These are phyloP conservation scores for Actinidia chinensis DNA, from an alignment of 179 eudicot species.

Conservation along the genomic window DNA sequence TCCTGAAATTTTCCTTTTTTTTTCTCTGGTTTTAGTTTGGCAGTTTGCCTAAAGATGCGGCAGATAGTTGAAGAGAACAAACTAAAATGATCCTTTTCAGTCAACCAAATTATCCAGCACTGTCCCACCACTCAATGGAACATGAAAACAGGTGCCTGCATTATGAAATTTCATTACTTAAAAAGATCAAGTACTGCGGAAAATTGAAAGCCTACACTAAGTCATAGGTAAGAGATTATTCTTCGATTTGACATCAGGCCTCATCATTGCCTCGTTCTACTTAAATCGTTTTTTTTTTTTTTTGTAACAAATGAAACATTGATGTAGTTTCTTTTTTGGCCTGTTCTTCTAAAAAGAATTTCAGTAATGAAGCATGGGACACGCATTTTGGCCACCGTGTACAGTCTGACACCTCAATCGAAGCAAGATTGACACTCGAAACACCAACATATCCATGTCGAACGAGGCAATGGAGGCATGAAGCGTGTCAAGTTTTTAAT, in stretches of 20 bases:
- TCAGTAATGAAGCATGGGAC: too few species aligned
- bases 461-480: too few species aligned
- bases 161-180: conserved; percentile 28
- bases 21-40: conserved; percentile 23
- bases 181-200: conserved; percentile 27
- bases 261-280: neutral
- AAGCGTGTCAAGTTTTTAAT: too few species aligned
- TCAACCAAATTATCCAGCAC: conserved; percentile 56
- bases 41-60: conserved; percentile 74
- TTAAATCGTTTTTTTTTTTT: too few species aligned
- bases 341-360: too few species aligned
- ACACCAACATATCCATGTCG: too few species aligned
- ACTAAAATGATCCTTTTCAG: conserved; percentile 62
- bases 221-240: conserved; percentile 25
- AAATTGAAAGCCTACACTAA: conserved; percentile 26
- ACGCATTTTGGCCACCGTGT: too few species aligned
- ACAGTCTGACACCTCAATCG: too few species aligned
- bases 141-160: conserved; percentile 41
- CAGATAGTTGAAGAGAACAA: conserved; percentile 68
- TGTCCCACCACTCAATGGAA: conserved; percentile 53
- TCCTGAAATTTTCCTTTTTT: neutral
- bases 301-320: too few species aligned
- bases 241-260: conserved; percentile 6
- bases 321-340: too few species aligned
- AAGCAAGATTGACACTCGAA: too few species aligned